Conservation (phyloP, 257 asterid species). For the Plectranthus barbatus region DNA sequence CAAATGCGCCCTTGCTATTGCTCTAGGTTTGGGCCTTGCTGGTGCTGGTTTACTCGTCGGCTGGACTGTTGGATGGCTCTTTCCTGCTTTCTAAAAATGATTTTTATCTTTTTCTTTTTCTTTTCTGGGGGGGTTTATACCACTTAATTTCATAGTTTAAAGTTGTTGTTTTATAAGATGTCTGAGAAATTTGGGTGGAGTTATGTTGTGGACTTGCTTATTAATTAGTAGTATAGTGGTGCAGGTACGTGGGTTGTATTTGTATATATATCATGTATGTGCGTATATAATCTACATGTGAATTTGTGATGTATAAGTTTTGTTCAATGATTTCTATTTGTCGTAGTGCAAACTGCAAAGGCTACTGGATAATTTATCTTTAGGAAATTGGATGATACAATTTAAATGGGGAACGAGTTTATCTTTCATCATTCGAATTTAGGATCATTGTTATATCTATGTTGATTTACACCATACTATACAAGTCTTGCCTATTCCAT, state of each 20-base stretch:
- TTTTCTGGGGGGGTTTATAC: background rate
- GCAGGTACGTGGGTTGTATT: background rate
- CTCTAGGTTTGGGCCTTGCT: conserved; percentile 53
- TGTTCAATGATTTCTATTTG: too few relatives aligned
- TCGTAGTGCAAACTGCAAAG: too few relatives aligned
- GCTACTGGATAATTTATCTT: too few relatives aligned
- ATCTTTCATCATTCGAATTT: too few relatives aligned
- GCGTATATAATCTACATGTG: background rate
- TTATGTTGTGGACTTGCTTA: background rate
- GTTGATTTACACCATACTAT: too few relatives aligned
- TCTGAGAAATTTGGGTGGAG: too few relatives aligned
- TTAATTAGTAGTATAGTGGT: background rate
- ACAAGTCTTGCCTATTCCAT: too few relatives aligned
- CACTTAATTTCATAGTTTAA: background rate
- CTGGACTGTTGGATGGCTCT: conserved; percentile 61
- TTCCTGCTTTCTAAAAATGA: conserved; percentile 34
- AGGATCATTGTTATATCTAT: too few relatives aligned
- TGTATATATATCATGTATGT: too few relatives aligned
- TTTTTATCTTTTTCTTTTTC: too few relatives aligned
- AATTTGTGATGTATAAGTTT: background rate
- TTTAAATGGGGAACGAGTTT: too few relatives aligned
- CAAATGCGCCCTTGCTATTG: conserved; percentile 39
- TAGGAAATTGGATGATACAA: too few relatives aligned
- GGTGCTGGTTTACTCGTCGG: conserved; percentile 66
- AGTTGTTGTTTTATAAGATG: background rate